phyloP scores from a whole-genome alignment of 2,329 filamentous ascomycete species.

The Diaporthe helianthi region DNA sequence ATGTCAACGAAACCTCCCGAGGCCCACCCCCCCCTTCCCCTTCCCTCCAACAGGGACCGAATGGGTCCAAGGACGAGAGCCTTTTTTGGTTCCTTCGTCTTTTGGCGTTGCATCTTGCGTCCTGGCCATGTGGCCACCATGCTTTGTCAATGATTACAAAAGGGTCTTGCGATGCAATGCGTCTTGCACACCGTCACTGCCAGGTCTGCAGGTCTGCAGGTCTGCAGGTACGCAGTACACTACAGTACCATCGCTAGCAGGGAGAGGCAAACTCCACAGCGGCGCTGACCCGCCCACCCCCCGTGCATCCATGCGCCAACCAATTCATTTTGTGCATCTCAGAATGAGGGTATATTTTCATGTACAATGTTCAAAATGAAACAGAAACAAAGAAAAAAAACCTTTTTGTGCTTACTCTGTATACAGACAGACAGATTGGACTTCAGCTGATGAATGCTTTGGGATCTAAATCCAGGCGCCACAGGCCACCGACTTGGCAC shows the following conservation, averaged over 20 bases:
- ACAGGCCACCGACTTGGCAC: too few relatives aligned
- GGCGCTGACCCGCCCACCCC: background rate
- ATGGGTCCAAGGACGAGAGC: background rate
- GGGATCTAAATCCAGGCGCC: too few relatives aligned
- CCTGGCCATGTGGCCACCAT: constrained; percentile 10
- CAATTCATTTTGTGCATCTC: background rate
- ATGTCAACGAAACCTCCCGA: constrained; percentile 21
- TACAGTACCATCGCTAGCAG: background rate
- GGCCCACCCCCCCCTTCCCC: too few relatives aligned
- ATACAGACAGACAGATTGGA: too few relatives aligned
- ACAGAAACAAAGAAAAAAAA: background rate
- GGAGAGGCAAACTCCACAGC: background rate
- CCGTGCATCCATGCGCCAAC: background rate
- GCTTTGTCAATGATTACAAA: constrained; percentile 23
- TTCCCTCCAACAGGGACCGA: background rate
- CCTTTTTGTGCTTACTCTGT: too few relatives aligned
- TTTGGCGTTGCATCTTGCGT: background rate
- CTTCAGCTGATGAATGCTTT: background rate
- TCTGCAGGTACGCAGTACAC: too few relatives aligned
- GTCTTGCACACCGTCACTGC: background rate
- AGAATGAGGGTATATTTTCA: background rate
- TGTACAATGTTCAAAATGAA: background rate
- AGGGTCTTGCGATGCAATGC: background rate
- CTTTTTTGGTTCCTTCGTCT: background rate
- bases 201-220: too few relatives aligned